Evolutionary conservation across 1,284 basidiomycete genomes (phyloP).

Genomic region (Ganoderma boninense): DNA sequence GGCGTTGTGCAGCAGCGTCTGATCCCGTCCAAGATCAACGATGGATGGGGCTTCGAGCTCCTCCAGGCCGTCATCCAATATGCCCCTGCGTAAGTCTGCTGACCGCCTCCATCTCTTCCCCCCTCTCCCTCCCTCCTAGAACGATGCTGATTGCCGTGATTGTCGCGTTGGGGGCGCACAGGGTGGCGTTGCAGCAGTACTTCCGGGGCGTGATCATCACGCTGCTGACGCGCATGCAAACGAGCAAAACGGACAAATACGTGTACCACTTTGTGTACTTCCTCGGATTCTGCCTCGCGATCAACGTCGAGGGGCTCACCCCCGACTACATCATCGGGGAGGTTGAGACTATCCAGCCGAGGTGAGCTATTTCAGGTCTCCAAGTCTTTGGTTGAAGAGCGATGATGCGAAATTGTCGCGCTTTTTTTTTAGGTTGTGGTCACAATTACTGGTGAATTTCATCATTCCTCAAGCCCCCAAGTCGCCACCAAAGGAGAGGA

Average conservation of each 20-base stretch:
- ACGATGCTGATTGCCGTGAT: background rate
- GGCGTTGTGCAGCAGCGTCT: constrained; percentile 93
- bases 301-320: constrained; percentile 75
- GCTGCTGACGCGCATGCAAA: constrained; percentile 87
- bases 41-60: constrained; percentile 92
- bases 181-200: constrained; percentile 75
- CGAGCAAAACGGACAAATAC: constrained; percentile 91
- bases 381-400: background rate
- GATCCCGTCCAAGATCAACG: constrained; percentile 89
- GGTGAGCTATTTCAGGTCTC: constrained; percentile 58
- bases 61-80: constrained; percentile 81
- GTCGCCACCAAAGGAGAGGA: constrained; percentile 84
- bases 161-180: constrained; percentile 41
- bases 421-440: constrained; percentile 72
- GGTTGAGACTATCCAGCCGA: constrained; percentile 87
- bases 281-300: constrained; percentile 77
- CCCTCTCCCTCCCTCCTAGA: background rate
- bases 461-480: constrained; percentile 86
- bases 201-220: constrained; percentile 84
- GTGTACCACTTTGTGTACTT: constrained; percentile 87
- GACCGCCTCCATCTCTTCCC: background rate
- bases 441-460: constrained; percentile 83
- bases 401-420: background rate
- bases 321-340: constrained; percentile 83
- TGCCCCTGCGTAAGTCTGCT: constrained; percentile 73